phyloP scores from a whole-genome alignment of 2,329 filamentous ascomycete genomes.

The Pseudogymnoascus sp. region DNA sequence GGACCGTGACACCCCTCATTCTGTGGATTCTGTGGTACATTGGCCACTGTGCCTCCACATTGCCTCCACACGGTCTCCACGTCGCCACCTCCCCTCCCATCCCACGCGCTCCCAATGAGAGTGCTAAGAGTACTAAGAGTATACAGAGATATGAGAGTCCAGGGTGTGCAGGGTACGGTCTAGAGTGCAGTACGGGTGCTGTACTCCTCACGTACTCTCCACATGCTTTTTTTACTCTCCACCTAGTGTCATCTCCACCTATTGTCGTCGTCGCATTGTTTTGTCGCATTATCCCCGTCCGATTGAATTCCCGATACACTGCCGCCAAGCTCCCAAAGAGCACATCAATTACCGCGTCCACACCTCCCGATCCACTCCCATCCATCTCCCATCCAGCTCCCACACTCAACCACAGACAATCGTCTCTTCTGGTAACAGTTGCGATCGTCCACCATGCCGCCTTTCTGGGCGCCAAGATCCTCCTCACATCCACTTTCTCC shows the following conservation, averaged over 20 bases:
- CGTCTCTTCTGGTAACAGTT: constrained; percentile 4
- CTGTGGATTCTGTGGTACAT: background rate
- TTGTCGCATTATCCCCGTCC: background rate
- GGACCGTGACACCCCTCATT: constrained; percentile 5
- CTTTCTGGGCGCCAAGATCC: background rate
- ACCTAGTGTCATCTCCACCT: background rate
- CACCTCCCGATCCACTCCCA: background rate
- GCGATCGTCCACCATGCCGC: background rate
- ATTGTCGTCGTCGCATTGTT: background rate
- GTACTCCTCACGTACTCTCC: background rate
- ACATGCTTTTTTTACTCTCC: background rate
- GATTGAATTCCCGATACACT: background rate
- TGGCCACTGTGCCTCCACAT: background rate
- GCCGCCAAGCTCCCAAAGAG: background rate
- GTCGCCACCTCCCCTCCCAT: background rate
- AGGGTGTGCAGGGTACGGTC: background rate
- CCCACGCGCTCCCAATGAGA: no score
- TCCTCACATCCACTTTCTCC: background rate
- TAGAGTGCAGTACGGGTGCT: background rate
- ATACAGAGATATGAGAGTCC: no score
- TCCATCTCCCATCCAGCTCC: no score
- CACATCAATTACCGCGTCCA: background rate
- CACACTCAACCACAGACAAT: background rate
- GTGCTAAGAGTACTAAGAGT: no score
- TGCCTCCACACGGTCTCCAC: background rate